Percentiles rank a stretch among this genome's conserved stretches.
These are phyloP conservation scores for Clavaria fumosa DNA, from an alignment of 768 basidiomycete species.

Conservation along the genomic window DNA sequence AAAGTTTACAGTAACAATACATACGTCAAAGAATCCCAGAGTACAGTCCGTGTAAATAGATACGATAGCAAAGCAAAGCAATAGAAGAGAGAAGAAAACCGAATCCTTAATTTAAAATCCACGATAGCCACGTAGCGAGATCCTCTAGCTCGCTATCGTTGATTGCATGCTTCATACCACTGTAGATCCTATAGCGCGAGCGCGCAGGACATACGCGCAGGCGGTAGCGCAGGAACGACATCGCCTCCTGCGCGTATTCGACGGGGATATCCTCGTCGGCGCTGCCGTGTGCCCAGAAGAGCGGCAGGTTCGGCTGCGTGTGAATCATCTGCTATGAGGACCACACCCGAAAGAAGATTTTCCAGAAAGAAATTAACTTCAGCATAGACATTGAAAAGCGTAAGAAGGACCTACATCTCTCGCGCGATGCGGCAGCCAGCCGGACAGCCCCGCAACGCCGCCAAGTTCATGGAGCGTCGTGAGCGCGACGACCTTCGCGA, in stretches of 20 bases:
- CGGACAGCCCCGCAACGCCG: constrained; percentile 28
- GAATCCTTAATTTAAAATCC: background rate
- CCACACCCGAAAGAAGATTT: background rate
- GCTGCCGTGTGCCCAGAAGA: constrained; percentile 29
- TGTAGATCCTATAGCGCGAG: constrained; percentile 17
- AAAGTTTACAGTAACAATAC: too few relatives aligned
- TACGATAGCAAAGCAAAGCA: too few relatives aligned
- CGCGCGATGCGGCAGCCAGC: constrained; percentile 27
- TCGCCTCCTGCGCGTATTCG: constrained; percentile 19
- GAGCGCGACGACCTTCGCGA: constrained; percentile 23
- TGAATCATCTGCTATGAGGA: constrained; percentile 18
- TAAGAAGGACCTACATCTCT: constrained; percentile 18
- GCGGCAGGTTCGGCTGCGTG: constrained; percentile 21
- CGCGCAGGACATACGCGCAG: constrained; percentile 12
- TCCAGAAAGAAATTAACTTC: too few relatives aligned
- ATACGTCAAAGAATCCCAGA: too few relatives aligned
- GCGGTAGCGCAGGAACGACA: constrained; percentile 18
- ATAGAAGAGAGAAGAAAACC: too few relatives aligned
- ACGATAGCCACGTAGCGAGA: constrained; percentile 17
- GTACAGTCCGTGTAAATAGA: too few relatives aligned
- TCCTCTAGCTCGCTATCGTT: constrained; percentile 21
- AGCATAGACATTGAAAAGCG: background rate
- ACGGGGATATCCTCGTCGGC: constrained; percentile 25
- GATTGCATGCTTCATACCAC: constrained; percentile 20
- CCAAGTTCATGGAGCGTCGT: constrained; percentile 27